phyloP scores from a whole-genome alignment of 179 eudicot genomes.

The Silene vulgaris region DNA sequence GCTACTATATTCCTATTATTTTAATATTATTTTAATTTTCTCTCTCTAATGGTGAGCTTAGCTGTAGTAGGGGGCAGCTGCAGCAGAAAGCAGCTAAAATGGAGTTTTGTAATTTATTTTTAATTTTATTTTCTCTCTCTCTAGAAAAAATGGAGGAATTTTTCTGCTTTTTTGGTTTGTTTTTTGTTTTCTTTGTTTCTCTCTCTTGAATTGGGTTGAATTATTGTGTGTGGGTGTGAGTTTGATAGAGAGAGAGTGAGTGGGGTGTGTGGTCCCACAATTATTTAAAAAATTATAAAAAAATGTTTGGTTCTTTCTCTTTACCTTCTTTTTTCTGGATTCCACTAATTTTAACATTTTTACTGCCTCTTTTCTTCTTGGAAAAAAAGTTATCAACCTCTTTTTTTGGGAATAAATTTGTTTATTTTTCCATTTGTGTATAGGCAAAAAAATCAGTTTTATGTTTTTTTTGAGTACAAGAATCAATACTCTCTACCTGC shows the following conservation, averaged over 20 bases:
- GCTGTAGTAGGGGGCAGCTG: neutral
- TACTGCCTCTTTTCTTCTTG: neutral
- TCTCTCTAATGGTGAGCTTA: conserved; percentile 22
- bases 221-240: conserved; percentile 16
- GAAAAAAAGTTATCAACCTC: neutral
- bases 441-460: too few species aligned
- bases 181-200: conserved; percentile 17
- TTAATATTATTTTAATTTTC: conserved; percentile 1
- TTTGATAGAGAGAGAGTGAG: conserved; percentile 20
- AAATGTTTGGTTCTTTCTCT: neutral
- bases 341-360: neutral
- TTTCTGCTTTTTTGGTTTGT: conserved; percentile 20
- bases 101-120: neutral
- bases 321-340: neutral
- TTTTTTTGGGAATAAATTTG: too few species aligned
- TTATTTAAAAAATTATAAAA: too few species aligned
- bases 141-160: conserved; percentile 3
- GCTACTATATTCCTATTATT: neutral
- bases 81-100: conserved; percentile 12
- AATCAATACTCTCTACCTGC: too few species aligned
- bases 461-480: too few species aligned
- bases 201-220: conserved; percentile 38
- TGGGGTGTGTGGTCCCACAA: conserved; percentile 19
- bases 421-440: too few species aligned
- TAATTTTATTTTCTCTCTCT: conserved; percentile 16